Percentiles rank a stretch among this genome's conserved stretches.
Conservation (phyloP, 371 early-diverging fungal genomes). For the Rhizopus arrhizus region DNA sequence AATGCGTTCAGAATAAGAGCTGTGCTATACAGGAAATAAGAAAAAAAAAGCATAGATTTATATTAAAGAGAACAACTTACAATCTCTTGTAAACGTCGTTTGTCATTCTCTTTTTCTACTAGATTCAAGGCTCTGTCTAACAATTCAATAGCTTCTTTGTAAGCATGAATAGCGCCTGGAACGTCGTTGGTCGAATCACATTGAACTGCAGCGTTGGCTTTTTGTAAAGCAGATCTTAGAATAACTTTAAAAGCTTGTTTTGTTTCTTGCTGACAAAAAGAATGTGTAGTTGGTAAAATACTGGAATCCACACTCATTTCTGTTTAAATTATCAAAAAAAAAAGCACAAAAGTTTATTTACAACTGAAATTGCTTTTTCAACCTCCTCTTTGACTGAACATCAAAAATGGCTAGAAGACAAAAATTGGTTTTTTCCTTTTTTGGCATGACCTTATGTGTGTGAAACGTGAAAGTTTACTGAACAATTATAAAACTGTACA, state of each 20-base stretch:
- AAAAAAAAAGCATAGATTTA: background rate
- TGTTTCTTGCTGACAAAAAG: constrained; percentile 7
- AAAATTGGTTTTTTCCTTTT: no score
- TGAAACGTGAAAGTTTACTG: no score
- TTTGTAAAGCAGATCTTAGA: constrained; percentile 47
- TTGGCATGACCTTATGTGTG: no score
- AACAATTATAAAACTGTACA: no score
- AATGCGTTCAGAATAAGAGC: constrained; percentile 28
- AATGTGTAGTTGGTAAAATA: background rate
- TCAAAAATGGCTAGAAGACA: no score
- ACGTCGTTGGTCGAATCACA: constrained; percentile 55
- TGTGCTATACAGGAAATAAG: constrained; percentile 18
- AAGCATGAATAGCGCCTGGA: constrained; percentile 46
- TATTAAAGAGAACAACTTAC: constrained; percentile 30
- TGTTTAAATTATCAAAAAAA: background rate
- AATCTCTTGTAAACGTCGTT: constrained; percentile 44
- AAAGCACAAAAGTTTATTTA: background rate
- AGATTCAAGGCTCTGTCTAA: constrained; percentile 42
- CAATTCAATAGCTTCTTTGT: constrained; percentile 48
- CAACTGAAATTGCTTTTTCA: background rate
- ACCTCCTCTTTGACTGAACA: no score
- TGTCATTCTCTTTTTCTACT: constrained; percentile 46
- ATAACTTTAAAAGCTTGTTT: constrained; percentile 45
- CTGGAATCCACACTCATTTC: background rate
- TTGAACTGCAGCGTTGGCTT: constrained; percentile 51